These are phyloP conservation scores for Tephrocybe sp. DNA, from an alignment of 768 basidiomycete genomes.

Conservation along the genomic window DNA sequence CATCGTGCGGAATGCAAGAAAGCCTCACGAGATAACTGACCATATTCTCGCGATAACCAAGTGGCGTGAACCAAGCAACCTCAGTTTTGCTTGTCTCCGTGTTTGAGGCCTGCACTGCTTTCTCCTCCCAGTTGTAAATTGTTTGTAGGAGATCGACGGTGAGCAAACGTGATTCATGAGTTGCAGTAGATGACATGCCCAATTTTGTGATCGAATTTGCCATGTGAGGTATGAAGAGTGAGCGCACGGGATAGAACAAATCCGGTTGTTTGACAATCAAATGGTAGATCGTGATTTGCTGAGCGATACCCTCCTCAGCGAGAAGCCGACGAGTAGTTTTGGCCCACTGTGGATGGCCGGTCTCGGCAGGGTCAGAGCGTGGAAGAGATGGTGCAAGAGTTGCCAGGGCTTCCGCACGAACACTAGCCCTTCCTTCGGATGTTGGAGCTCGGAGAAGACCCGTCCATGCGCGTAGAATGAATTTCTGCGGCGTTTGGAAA, in stretches of 20 bases:
- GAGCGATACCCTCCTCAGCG: slow-evolving; percentile 81
- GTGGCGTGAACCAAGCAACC: slow-evolving; percentile 67
- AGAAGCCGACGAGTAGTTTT: slow-evolving; percentile 80
- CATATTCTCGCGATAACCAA: slow-evolving; percentile 82
- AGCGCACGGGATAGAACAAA: slow-evolving; percentile 90
- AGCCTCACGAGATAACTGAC: slow-evolving; percentile 95
- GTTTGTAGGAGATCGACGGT: slow-evolving; percentile 91
- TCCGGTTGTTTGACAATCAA: slow-evolving; percentile 89
- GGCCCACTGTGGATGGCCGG: slow-evolving; percentile 78
- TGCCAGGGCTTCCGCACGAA: slow-evolving; percentile 81
- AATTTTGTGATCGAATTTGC: slow-evolving; percentile 86
- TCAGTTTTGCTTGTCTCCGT: slow-evolving; percentile 24
- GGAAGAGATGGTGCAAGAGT: slow-evolving; percentile 83
- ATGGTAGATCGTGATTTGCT: slow-evolving; percentile 79
- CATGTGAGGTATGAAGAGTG: slow-evolving; percentile 91
- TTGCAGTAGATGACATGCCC: slow-evolving; percentile 71
- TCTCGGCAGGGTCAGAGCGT: slow-evolving; percentile 51
- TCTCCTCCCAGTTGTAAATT: slow-evolving; percentile 92
- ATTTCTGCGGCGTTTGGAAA: slow-evolving; percentile 87
- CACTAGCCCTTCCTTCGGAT: slow-evolving; percentile 69
- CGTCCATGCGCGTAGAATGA: slow-evolving; percentile 87
- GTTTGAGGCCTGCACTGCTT: slow-evolving; percentile 34
- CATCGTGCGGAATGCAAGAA: slow-evolving; percentile 65
- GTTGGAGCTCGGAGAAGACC: slow-evolving; percentile 79
- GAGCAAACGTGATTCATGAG: slow-evolving; percentile 76